Percentiles rank a stretch among this genome's conserved stretches.
Conservation (phyloP, 140 eudicot species). For the Bidens hawaiensis region DNA sequence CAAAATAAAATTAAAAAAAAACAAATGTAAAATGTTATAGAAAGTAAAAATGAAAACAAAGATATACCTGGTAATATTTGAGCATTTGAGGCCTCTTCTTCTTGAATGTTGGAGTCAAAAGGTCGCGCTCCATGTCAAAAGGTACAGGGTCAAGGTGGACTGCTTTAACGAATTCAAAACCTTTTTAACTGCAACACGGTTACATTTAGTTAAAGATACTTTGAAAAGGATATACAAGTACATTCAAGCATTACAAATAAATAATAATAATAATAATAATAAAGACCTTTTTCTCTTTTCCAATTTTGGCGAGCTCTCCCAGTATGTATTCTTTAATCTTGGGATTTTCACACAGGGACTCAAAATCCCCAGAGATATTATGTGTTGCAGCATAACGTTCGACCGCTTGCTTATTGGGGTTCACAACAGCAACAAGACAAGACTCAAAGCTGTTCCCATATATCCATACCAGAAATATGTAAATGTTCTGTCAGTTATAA, state of each 20-base stretch:
- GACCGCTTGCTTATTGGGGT: slow-evolving; percentile 64
- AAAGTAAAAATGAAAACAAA: neutral
- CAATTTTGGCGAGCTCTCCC: slow-evolving; percentile 60
- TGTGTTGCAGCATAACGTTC: slow-evolving; percentile 60
- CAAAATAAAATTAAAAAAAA: neutral
- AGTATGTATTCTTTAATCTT: slow-evolving; percentile 62
- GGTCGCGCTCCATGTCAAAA: slow-evolving; percentile 92
- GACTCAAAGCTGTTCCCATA: slow-evolving; percentile 90
- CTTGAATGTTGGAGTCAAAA: slow-evolving; percentile 89
- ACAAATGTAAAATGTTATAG: neutral
- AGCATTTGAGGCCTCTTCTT: slow-evolving; percentile 93
- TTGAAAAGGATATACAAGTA: neutral
- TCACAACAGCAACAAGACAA: slow-evolving; percentile 71
- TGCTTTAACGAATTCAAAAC: slow-evolving; percentile 79
- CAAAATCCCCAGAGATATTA: slow-evolving; percentile 57
- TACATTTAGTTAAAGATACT: neutral
- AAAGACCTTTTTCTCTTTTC: slow-evolving; percentile 72
- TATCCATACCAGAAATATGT: slow-evolving; percentile 60
- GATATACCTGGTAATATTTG: slow-evolving; percentile 68
- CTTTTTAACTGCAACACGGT: slow-evolving; percentile 70
- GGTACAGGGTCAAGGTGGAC: slow-evolving; percentile 89
- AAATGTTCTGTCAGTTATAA: slow-evolving; percentile 26
- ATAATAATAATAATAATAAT: neutral
- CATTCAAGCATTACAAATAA: neutral
- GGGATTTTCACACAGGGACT: slow-evolving; percentile 55